Base-by-base conservation (phyloP, 2,329 filamentous ascomycete species). In the Cladosporium sphaerospermum region DNA sequence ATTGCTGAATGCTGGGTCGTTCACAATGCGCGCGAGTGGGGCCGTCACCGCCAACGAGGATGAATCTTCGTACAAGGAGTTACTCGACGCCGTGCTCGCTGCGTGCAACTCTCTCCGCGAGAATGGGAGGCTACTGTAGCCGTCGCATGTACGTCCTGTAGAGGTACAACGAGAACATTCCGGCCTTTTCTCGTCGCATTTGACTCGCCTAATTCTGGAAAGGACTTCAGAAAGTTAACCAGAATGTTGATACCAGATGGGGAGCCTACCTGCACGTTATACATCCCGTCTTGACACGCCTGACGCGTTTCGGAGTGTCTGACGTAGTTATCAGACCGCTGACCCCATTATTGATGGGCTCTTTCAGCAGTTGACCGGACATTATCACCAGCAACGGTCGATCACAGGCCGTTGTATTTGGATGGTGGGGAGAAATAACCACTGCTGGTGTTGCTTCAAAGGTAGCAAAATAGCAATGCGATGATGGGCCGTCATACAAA, bases 121-220 rank as follows among this genome's bases (percentile, higher is more conserved):
- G 13, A 57, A 57, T 1, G 54, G 52, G n/a, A 58, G 42, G 9
- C 43, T 55, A 10, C 34, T 52, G 31, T 82, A 81, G 53, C 79
- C 79, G 59, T 81, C 78, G 59, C 78, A 81, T 57, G 70, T 73
- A 45, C 78, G 73, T 5, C 78, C 77, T 2, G 78, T 80, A 52
- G 74, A 75, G 43, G 69, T 71, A 58, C 78, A 82, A 49, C 76
- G 73, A 19, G 71, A 60, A 56, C 79, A 82, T 37, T 64, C 67
- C 1, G 78, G 78, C 46, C 75, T 79, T 13, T 63, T 65, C 64
- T 80, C 78, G 56, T 79, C 78, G 59, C 78, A 81, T 28, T 57
- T 56, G 14, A 54, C 45, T 3, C 47, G 76, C 46, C 78, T 75
- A 18, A 77, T 72, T 62, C 76, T 80, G 53, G 83, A 86, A 47